These are phyloP conservation scores for Limnanthes douglasii DNA, from an alignment of 345 rosid species.

Conservation along the genomic window DNA sequence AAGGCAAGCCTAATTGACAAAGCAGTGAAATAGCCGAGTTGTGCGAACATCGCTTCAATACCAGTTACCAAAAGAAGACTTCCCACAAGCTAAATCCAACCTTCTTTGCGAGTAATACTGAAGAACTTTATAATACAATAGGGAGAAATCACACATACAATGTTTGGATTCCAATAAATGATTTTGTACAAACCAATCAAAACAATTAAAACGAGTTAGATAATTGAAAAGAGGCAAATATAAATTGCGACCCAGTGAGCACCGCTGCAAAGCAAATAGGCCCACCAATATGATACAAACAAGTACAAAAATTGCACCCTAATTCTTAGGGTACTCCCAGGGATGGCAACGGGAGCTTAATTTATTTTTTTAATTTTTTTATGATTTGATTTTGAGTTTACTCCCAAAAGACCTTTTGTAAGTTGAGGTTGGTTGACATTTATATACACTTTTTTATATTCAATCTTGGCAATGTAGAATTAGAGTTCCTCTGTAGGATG, in stretches of 20 bases:
- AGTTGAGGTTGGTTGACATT: no score
- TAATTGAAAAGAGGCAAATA: slow-evolving; percentile 72
- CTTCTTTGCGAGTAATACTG: slow-evolving; percentile 48
- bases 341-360: no score
- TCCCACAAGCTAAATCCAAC: slow-evolving; percentile 97
- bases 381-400: no score
- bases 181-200: slow-evolving; percentile 62
- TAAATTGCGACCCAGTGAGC: slow-evolving; percentile 75
- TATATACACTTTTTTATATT: no score
- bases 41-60: slow-evolving; percentile 92
- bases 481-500: no score
- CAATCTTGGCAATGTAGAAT: no score
- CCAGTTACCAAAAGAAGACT: slow-evolving; percentile 78
- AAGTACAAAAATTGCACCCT: slow-evolving; percentile 47
- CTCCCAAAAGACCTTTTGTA: no score
- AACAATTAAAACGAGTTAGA: slow-evolving; percentile 68
- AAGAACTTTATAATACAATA: slow-evolving; percentile 62
- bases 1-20: slow-evolving; percentile 80
- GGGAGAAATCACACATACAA: slow-evolving; percentile 63
- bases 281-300: slow-evolving; percentile 84
- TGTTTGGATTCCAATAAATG: slow-evolving; percentile 63
- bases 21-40: slow-evolving; percentile 92
- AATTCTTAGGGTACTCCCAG: no score
- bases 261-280: slow-evolving; percentile 93
- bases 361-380: no score